Evolutionary conservation across 192 early-diverging fungal species (phyloP), one percentile per base, ranked within the genome.

Genomic region (Linnemannia zychae): DNA sequence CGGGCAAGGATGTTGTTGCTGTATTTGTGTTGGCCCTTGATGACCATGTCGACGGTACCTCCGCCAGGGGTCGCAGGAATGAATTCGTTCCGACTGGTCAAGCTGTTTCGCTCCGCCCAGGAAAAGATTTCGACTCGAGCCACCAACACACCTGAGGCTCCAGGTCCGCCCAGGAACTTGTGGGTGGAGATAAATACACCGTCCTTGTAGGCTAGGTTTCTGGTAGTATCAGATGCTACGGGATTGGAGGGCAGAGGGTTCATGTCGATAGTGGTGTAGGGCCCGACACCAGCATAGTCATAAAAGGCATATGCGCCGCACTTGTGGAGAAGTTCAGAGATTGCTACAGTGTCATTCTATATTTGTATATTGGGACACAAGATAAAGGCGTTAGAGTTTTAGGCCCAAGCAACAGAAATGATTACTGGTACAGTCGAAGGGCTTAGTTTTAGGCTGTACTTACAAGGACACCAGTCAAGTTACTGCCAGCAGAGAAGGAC

Each of bases 131-230:
- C 69, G 6, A 81, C 44, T 63, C 85, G 76, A 33, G 88, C 76
- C 2, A 87, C 75, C 22, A 89, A 81, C 24, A 89, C 57, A 46
- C 89, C 89, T 0, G 89, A 86, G 2, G 82, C 78, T 22, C 86
- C 86, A 12, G 88, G 89, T 7, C 86, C 85, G n/a, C 89, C 88
- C 31, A 89, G 74, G 28, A 90, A 83, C 76, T 90, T 90, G 87
- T 89, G 89, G 13, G 89, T 86, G 12, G 82, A 86, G 31, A 89
- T 40, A 18, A 88, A 84, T 4, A 89, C 79, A n/a, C 77, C 88
- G 57, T 89, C 88, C 66, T 80, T 87, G 70, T 80, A 87, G 40
- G 79, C 85, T 0, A 87, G 75, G 24, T 76, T 80, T 53, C 22
- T 65, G 74, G 74, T 20, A 5, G 18, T 40, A 24, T 13, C 7